Percentiles rank a stretch among this genome's conserved stretches.
Conservation (phyloP, 306 rosid species). For the Begonia masoniana region DNA sequence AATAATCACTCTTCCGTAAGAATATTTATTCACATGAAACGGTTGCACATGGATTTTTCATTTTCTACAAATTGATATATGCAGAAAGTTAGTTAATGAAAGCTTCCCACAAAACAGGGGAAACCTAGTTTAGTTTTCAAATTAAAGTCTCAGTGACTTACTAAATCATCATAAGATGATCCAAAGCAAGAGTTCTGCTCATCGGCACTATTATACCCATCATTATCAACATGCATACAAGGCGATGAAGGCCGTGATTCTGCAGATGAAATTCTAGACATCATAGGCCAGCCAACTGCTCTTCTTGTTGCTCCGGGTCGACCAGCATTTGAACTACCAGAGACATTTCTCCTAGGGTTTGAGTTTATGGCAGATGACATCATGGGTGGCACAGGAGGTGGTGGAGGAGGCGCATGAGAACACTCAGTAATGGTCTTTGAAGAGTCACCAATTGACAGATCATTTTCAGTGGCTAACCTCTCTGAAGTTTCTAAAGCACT, state of each 20-base stretch:
- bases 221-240: constrained; percentile 75
- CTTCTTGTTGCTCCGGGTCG: constrained; percentile 56
- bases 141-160: constrained; percentile 26
- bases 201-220: constrained; percentile 93
- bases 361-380: constrained; percentile 42
- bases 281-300: constrained; percentile 57
- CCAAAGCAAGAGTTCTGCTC: constrained; percentile 69
- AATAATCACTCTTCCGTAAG: too few species aligned
- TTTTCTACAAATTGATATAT: too few species aligned
- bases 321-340: constrained; percentile 40
- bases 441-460: constrained; percentile 23
- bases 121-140: too few species aligned
- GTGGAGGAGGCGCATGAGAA: constrained; percentile 79
- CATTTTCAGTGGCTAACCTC: constrained; percentile 21
- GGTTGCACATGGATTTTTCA: too few species aligned
- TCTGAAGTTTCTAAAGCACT: constrained; percentile 25
- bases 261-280: constrained; percentile 61
- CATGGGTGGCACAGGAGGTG: constrained; percentile 90
- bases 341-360: constrained; percentile 35
- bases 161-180: constrained; percentile 66
- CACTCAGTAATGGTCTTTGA: constrained; percentile 13
- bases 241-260: constrained; percentile 87
- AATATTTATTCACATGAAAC: too few species aligned
- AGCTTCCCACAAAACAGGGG: too few species aligned
- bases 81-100: too few species aligned